Evolutionary conservation across 148 eudicot species (phyloP).

Genomic region (Nepenthes mirabilis): DNA sequence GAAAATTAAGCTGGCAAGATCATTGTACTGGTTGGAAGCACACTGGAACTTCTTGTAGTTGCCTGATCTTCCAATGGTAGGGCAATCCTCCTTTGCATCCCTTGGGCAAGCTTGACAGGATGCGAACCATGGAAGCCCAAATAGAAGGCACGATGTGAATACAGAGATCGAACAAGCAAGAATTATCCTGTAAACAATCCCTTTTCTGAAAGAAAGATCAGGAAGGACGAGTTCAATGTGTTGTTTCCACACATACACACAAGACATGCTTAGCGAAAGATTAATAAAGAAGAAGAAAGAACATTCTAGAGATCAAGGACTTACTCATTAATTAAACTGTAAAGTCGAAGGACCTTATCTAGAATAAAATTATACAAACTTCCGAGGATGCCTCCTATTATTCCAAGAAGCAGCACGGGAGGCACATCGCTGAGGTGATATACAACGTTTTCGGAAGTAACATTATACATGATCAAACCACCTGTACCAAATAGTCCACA

Average conservation of each 20-base stretch:
- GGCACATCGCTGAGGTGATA: conserved; percentile 72
- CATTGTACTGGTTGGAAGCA: conserved; percentile 68
- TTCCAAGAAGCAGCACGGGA: conserved; percentile 66
- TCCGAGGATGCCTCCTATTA: conserved; percentile 69
- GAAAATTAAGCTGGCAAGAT: conserved; percentile 87
- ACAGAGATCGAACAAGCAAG: conserved; percentile 68
- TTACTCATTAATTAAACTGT: conserved; percentile 58
- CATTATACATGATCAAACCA: conserved; percentile 91
- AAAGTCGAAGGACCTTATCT: conserved; percentile 48
- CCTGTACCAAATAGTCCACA: conserved; percentile 97
- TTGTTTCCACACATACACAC: background rate
- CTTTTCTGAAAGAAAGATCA: conserved; percentile 44
- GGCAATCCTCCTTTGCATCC: conserved; percentile 61
- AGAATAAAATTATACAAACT: conserved; percentile 59
- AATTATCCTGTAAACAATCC: conserved; percentile 36
- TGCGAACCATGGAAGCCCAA: conserved; percentile 93
- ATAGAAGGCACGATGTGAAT: conserved; percentile 73
- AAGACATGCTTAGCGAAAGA: background rate
- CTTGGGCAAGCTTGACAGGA: conserved; percentile 68
- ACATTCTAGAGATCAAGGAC: conserved; percentile 5
- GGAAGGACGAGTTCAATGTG: background rate
- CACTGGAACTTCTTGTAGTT: conserved; percentile 95
- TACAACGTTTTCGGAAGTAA: conserved; percentile 43
- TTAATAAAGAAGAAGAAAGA: background rate
- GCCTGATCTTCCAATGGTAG: conserved; percentile 79